These are phyloP conservation scores for Diplodia intermedia DNA, from an alignment of 2,329 filamentous ascomycete species.

Conservation along the genomic window DNA sequence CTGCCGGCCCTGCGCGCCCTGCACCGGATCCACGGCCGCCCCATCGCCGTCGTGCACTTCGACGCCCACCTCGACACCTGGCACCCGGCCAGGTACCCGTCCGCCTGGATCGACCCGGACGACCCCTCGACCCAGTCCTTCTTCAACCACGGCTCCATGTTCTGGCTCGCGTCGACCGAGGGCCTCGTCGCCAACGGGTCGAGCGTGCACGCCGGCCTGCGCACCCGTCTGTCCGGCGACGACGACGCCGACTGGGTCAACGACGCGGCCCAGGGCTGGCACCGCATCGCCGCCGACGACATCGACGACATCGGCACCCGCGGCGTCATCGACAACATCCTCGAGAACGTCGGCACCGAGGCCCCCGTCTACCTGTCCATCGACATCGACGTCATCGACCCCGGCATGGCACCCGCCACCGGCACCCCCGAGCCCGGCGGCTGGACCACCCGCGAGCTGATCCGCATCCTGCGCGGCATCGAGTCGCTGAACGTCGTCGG, in stretches of 20 bases:
- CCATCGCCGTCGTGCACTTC: constrained; percentile 59
- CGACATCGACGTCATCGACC: constrained; percentile 83
- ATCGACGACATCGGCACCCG: constrained; percentile 80
- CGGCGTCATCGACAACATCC: constrained; percentile 74
- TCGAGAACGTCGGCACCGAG: constrained; percentile 73
- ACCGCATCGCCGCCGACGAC: constrained; percentile 81
- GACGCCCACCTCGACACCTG: constrained; percentile 80
- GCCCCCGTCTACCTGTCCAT: constrained; percentile 82
- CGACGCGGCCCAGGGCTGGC: constrained; percentile 74
- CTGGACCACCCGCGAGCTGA: constrained; percentile 89
- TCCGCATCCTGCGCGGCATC: constrained; percentile 80
- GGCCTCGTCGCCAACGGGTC: constrained; percentile 76
- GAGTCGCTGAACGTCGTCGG: constrained; percentile 86
- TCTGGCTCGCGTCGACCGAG: constrained; percentile 85
- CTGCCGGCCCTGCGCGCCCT: constrained; percentile 59
- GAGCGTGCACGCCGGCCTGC: constrained; percentile 81
- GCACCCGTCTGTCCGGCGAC: constrained; percentile 73
- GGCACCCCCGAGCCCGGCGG: constrained; percentile 90
- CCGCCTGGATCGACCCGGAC: constrained; percentile 67
- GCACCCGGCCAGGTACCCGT: constrained; percentile 82
- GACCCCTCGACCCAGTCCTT: constrained; percentile 68
- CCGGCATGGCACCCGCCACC: constrained; percentile 75
- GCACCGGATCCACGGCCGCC: constrained; percentile 53
- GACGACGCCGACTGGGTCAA: constrained; percentile 76
- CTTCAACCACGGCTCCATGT: constrained; percentile 91